Percentiles rank a stretch among this genome's conserved stretches.
These are phyloP conservation scores for Mortierella sp. DNA, from an alignment of 371 early-diverging fungal genomes.

Conservation along the genomic window DNA sequence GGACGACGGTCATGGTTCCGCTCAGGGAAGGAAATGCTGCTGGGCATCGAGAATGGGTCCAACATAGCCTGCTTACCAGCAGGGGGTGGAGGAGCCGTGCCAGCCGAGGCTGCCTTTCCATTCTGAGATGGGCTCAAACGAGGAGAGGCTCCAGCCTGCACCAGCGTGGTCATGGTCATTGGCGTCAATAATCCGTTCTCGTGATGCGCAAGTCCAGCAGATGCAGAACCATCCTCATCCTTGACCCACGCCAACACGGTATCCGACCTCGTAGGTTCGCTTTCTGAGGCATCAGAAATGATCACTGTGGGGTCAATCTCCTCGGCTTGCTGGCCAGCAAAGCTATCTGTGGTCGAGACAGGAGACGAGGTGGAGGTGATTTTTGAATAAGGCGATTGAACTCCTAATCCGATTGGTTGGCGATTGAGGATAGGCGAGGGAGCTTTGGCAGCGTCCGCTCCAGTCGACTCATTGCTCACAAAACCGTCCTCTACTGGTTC, in stretches of 20 bases:
- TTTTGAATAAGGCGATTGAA: neutral
- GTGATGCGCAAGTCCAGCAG: neutral
- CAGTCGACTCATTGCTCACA: too few species aligned
- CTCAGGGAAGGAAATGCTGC: constrained; percentile 44
- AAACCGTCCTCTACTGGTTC: too few species aligned
- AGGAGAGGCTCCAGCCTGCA: neutral
- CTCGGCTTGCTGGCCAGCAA: neutral
- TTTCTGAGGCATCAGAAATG: constrained; percentile 1
- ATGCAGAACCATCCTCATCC: neutral
- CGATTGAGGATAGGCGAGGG: neutral
- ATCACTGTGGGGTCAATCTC: constrained; percentile 22
- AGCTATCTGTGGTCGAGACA: neutral
- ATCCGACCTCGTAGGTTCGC: neutral
- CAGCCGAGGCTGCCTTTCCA: neutral
- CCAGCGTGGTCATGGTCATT: constrained; percentile 39
- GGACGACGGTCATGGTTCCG: constrained; percentile 11
- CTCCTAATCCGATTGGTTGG: neutral
- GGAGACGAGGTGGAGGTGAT: neutral
- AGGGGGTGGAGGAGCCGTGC: neutral
- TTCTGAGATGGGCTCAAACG: neutral
- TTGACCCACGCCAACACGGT: neutral
- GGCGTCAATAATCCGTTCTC: constrained; percentile 14
- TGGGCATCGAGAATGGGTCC: constrained; percentile 52
- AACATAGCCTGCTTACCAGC: constrained; percentile 30
- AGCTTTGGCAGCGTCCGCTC: neutral